Percentiles rank a stretch among this genome's conserved stretches.
Evolutionary conservation across 108 stramenopile genomes (phyloP).

Genomic region (Craspedostauros australis): DNA sequence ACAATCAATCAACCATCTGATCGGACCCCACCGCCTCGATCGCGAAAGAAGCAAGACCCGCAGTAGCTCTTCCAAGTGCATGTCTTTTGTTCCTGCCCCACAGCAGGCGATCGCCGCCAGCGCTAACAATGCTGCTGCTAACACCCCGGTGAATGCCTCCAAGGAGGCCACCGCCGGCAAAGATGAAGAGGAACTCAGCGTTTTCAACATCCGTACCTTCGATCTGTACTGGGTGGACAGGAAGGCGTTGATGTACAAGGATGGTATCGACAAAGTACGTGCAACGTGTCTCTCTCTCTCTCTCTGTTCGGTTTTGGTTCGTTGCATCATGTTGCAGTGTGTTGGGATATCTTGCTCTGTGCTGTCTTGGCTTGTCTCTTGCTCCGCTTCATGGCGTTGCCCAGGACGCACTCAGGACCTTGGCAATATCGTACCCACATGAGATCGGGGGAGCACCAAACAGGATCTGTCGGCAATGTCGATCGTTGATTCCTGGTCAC

Average conservation of each 20-base stretch:
- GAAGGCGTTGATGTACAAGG: constrained; percentile 75
- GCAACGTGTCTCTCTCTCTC: neutral
- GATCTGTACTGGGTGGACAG: constrained; percentile 87
- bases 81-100: constrained; percentile 89
- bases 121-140: constrained; percentile 28
- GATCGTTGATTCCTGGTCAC: no score
- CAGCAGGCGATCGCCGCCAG: constrained; percentile 62
- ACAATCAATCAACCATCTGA: no score
- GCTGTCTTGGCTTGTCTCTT: no score
- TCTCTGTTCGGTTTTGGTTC: neutral
- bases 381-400: no score
- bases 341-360: no score
- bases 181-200: constrained; percentile 40
- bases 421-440: no score
- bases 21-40: no score
- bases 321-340: no score
- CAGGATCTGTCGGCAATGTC: no score
- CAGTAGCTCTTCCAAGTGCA: constrained; percentile 44
- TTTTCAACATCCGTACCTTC: constrained; percentile 85
- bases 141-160: constrained; percentile 25
- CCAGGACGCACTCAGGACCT: no score
- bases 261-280: constrained; percentile 82
- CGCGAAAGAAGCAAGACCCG: no score
- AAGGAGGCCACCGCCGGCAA: constrained; percentile 38
- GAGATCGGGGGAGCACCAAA: no score